Conservation (phyloP, 2,329 filamentous ascomycete genomes). For the Claviceps pazoutovae region DNA sequence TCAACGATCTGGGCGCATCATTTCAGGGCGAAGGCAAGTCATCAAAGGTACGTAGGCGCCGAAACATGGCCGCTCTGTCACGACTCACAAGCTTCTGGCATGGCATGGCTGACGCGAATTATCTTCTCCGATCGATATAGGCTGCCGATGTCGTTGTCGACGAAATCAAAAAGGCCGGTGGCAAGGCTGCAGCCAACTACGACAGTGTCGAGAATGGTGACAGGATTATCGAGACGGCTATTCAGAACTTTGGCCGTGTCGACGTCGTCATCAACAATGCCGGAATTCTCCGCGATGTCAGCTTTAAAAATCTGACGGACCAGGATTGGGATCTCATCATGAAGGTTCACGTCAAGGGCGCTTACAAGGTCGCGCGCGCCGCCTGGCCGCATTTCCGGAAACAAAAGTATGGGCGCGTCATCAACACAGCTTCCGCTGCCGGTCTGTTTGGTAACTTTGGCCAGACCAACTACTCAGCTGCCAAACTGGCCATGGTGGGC, state of each 20-base stretch:
- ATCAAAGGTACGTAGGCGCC: conserved; percentile 48
- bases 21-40: conserved; percentile 87
- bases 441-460: conserved; percentile 93
- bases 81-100: not conserved
- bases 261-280: conserved; percentile 97
- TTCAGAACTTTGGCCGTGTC: conserved; percentile 69
- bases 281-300: conserved; percentile 84
- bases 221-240: conserved; percentile 80
- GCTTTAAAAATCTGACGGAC: conserved; percentile 98
- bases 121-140: conserved; percentile 25
- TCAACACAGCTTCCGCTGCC: conserved; percentile 93
- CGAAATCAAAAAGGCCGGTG: conserved; percentile 74
- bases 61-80: not conserved
- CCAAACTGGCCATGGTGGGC: conserved; percentile 87
- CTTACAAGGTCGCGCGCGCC: conserved; percentile 88
- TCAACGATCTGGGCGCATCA: conserved; percentile 88
- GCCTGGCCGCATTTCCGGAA: conserved; percentile 98
- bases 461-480: conserved; percentile 92
- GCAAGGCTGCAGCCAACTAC: conserved; percentile 96
- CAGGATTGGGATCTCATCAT: conserved; percentile 93
- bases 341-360: conserved; percentile 80
- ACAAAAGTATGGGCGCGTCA: conserved; percentile 93
- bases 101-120: not conserved
- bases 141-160: conserved; percentile 72
- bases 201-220: conserved; percentile 89